A percentile compares a stretch with the other conserved stretches of the same genome.
phyloP scores from a whole-genome alignment of 1,284 basidiomycete species.

The Phlebopus sp. region DNA sequence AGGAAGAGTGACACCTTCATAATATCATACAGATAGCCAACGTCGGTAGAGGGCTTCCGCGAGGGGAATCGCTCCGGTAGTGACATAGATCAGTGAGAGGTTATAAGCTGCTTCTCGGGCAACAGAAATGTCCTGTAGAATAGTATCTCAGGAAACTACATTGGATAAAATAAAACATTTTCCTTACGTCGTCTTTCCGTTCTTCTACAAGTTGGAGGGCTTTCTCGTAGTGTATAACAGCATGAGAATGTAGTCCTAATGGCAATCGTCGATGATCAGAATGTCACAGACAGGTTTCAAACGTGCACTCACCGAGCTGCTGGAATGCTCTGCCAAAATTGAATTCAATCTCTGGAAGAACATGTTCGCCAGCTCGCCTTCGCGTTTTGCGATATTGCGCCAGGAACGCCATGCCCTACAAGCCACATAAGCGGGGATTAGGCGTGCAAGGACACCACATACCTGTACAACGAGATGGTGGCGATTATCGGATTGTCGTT shows the following conservation, averaged over 20 bases:
- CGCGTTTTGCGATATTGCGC: conserved; percentile 68
- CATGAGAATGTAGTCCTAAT: conserved; percentile 77
- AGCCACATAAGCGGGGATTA: not conserved
- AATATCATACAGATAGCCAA: conserved; percentile 61
- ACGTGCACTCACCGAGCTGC: conserved; percentile 64
- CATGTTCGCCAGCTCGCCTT: conserved; percentile 43
- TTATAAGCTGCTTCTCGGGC: conserved; percentile 85
- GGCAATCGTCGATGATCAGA: conserved; percentile 1
- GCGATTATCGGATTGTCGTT: conserved; percentile 91
- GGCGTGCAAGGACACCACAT: not conserved
- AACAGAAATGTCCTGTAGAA: conserved; percentile 17
- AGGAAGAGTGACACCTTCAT: not conserved
- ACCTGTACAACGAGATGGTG: conserved; percentile 84
- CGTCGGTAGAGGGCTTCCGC: conserved; percentile 63
- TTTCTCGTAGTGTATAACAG: conserved; percentile 79
- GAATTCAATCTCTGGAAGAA: conserved; percentile 72
- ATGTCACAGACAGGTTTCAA: not conserved
- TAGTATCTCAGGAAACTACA: not conserved
- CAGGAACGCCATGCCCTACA: conserved; percentile 79
- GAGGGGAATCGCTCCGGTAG: conserved; percentile 68
- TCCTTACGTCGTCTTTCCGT: conserved; percentile 18
- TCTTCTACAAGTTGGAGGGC: conserved; percentile 63
- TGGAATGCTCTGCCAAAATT: conserved; percentile 93
- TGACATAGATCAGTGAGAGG: conserved; percentile 76
- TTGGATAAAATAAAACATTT: not conserved